A percentile compares a stretch with the other conserved stretches of the same genome.
Conservation (phyloP, 495 filamentous ascomycete species). For the Penicillium atrosanguineum region DNA sequence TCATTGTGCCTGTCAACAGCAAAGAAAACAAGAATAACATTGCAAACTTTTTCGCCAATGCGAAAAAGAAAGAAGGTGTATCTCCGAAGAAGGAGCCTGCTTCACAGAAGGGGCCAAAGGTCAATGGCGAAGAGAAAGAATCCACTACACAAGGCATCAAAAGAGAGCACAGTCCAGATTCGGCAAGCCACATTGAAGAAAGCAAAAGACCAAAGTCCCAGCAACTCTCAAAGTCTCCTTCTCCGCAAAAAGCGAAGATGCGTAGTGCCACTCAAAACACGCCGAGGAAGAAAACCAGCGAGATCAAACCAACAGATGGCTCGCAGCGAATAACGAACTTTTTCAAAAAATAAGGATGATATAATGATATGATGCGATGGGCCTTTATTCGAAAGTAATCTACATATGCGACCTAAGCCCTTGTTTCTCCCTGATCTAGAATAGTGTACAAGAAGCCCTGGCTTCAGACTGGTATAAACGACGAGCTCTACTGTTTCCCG, state of each 20-base stretch:
- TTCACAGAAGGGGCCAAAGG: constrained; percentile 11
- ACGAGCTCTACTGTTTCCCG: constrained; percentile 15
- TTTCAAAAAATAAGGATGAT: constrained; percentile 54
- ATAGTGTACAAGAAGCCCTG: constrained; percentile 21
- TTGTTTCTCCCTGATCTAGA: constrained; percentile 1
- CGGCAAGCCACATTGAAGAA: constrained; percentile 15
- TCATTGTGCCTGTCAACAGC: constrained; percentile 78
- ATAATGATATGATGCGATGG: not conserved
- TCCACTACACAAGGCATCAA: constrained; percentile 56
- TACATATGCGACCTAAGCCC: not conserved
- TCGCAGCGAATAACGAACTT: constrained; percentile 85
- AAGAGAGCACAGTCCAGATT: constrained; percentile 48
- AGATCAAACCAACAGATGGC: constrained; percentile 52
- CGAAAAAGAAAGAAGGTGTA: constrained; percentile 37
- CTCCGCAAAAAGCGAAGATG: constrained; percentile 31
- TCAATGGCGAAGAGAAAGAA: constrained; percentile 42
- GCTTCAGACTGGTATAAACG: not conserved
- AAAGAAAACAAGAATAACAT: constrained; percentile 88
- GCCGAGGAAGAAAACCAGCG: constrained; percentile 43
- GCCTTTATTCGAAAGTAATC: not conserved
- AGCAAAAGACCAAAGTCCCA: constrained; percentile 31
- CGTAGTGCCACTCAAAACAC: constrained; percentile 44
- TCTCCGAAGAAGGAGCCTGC: constrained; percentile 10
- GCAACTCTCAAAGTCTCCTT: constrained; percentile 5
- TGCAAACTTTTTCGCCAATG: constrained; percentile 80